Evolutionary conservation across 2,329 filamentous ascomycete genomes (phyloP), one percentile per base, ranked within the genome.

Genomic region (Canariomyces notabilis): DNA sequence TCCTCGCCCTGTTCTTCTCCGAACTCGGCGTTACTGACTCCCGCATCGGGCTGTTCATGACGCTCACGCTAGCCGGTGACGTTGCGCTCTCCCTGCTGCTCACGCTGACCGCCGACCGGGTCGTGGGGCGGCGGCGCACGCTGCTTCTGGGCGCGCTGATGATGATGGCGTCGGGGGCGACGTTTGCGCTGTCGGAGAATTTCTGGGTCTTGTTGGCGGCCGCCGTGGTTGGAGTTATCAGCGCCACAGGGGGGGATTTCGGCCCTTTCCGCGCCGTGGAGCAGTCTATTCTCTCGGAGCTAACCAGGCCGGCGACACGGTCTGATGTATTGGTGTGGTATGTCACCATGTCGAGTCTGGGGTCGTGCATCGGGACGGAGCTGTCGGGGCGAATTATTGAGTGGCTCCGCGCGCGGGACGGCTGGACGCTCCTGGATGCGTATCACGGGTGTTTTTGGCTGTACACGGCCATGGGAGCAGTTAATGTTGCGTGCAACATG

Each of bases 261-360:
- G 82, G 82, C 0, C 82, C 82, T 0, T 85, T 85, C 54, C 69
- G 81, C 31, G 79, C 79, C 3, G 77, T 86, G 23, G 82, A 85
- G 58, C 81, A 85, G 67, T 80, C 76, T 0, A 79, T 76, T 26
- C 59, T 85, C 6, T 77, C 79, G 5, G 78, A 83, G 57, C 67
- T 85, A 36, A 83, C 79, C 0, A 71, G 65, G 0, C 69, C 74
- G 0, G 62, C 69, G 22, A 75, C 73, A 1, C 67, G 82, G 37
- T 68, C 78, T 12, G 80, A 85, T 61, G 79, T 85, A n/a, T 67
- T 84, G 48, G 73, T 77, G 7, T 85, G 82, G 82, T 83, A 85
- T 56, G 74, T 82, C 33, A 79, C 75, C 14, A 69, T 67, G 2
- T 74, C 77, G 0, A 72, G 72, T n/a, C 63, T 80, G 2, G 79